Base-by-base conservation (phyloP, 2,329 filamentous ascomycete genomes). In the Knufia petricola region DNA sequence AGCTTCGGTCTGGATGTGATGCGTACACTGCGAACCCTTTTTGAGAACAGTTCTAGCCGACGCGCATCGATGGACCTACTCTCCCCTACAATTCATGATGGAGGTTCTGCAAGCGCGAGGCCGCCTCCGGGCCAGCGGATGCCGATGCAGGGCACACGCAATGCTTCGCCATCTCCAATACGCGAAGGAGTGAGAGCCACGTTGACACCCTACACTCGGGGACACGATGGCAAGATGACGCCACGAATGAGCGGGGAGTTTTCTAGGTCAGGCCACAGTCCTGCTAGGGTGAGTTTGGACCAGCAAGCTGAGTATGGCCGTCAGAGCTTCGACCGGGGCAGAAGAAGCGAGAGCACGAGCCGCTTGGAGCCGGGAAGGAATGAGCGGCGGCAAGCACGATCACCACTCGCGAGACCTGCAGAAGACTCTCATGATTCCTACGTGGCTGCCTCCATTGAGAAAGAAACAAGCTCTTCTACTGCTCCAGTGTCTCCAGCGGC, bases 1-100 rank as follows among this genome's bases (percentile, higher is more conserved):
- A 84, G 79, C 57, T 82, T 82, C 54, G 88, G 88, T 4, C 81
- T 85, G 59, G 86, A 95, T 59, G 90, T 87, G 12, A 79, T 94
- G 54, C 79, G 82, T 43, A 77, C 92, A 2, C 72, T 98, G 45
- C 85, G 79, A 53, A 78, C 79, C 36, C 70, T 94, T 46, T 76
- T 88, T 8, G 81, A 85, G 42, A 79, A 82, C 54, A 76, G 79
- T 20, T 70, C 77, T 48, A 65, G 71, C 43, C 65, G 72, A 51
- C 65, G 67, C 31, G 60, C 67, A 17, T 68, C 63, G 1, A 59
- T 63, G 36, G 57, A 59, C 19, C 46, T 60, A 20, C 56, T 59
- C 3, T 58, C 61, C 3, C 57, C 54, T 17, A 15, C 49, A 44
- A 55, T 52, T 43, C 36, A 50, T 19, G 58, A 54, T 43, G 47